A percentile compares a stretch with the other conserved stretches of the same genome.
Evolutionary conservation across 1,284 basidiomycete genomes (phyloP).

Genomic region (Cystobasidium sp.): DNA sequence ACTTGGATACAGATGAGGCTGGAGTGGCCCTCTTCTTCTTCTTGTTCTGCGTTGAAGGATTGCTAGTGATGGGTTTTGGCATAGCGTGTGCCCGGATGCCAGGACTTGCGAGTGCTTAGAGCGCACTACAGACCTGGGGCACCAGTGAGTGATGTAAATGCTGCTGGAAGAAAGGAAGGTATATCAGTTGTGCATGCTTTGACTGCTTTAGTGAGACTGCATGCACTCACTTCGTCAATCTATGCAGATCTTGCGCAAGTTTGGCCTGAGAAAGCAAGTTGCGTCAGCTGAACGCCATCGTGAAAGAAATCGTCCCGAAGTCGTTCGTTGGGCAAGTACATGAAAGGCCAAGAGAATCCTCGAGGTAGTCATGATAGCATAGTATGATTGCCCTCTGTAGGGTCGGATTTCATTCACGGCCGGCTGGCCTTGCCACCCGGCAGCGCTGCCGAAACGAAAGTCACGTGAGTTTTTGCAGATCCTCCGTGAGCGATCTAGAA

Average conservation of each 20-base stretch:
- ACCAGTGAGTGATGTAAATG: too few relatives aligned
- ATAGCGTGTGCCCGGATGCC: not conserved
- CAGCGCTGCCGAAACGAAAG: not conserved
- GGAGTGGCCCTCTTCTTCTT: not conserved
- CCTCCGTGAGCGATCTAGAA: not conserved
- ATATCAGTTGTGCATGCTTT: too few relatives aligned
- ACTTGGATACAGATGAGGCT: constrained; percentile 12
- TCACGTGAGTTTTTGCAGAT: not conserved
- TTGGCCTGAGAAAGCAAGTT: too few relatives aligned
- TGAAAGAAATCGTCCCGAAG: not conserved
- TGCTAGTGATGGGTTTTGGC: not conserved
- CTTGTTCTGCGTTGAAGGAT: not conserved
- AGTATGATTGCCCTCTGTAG: not conserved
- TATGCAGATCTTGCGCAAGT: too few relatives aligned
- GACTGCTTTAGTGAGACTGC: too few relatives aligned
- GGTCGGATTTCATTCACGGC: not conserved
- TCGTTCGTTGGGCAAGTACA: not conserved
- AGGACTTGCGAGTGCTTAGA: too few relatives aligned
- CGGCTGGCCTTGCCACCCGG: not conserved
- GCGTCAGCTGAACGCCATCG: not conserved
- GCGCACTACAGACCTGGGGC: too few relatives aligned
- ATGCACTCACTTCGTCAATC: too few relatives aligned
- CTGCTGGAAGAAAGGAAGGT: too few relatives aligned
- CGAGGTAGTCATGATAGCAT: not conserved
- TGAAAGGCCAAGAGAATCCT: too few relatives aligned